A percentile compares a stretch with the other conserved stretches of the same genome.
Conservation (phyloP, 169 alveolate species). For the Plasmodium reichenowi region DNA sequence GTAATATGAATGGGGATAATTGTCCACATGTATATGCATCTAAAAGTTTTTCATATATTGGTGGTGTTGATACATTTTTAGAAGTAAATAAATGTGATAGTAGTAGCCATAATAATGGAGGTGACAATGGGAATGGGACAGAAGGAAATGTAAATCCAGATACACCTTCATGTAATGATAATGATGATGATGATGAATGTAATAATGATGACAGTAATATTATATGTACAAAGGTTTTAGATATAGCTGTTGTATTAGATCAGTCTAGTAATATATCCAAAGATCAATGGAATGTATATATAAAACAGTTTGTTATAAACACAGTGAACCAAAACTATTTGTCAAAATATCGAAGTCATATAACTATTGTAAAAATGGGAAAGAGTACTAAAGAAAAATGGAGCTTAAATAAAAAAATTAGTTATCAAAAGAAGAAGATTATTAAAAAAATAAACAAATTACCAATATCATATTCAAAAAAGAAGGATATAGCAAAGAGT, state of each 20-base stretch:
- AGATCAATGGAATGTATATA: conserved; percentile 52
- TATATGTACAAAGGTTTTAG: conserved; percentile 50
- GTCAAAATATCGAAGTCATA: conserved; percentile 52
- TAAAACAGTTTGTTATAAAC: conserved; percentile 31
- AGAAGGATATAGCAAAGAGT: conserved; percentile 36
- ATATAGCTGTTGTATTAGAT: conserved; percentile 64
- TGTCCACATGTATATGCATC: conserved; percentile 41
- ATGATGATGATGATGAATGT: conserved; percentile 59
- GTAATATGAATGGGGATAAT: conserved; percentile 8
- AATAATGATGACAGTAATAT: conserved; percentile 18
- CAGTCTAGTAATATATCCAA: conserved; percentile 49
- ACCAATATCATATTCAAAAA: conserved; percentile 9
- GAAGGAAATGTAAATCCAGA: background rate
- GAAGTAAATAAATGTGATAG: conserved; percentile 16
- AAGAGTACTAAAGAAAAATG: conserved; percentile 27
- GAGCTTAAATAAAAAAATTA: conserved; percentile 26
- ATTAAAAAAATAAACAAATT: conserved; percentile 26
- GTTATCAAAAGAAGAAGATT: conserved; percentile 47
- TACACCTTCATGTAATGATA: conserved; percentile 30
- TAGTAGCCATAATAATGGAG: background rate
- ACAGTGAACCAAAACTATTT: conserved; percentile 52
- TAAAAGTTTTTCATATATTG: conserved; percentile 20
- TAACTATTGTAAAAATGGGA: conserved; percentile 49
- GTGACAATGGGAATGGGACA: background rate
- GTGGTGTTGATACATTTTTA: conserved; percentile 16